Evolutionary conservation across 257 asterid species (phyloP), one percentile per base, ranked within the genome.

Genomic region (Ocimum tenuiflorum): DNA sequence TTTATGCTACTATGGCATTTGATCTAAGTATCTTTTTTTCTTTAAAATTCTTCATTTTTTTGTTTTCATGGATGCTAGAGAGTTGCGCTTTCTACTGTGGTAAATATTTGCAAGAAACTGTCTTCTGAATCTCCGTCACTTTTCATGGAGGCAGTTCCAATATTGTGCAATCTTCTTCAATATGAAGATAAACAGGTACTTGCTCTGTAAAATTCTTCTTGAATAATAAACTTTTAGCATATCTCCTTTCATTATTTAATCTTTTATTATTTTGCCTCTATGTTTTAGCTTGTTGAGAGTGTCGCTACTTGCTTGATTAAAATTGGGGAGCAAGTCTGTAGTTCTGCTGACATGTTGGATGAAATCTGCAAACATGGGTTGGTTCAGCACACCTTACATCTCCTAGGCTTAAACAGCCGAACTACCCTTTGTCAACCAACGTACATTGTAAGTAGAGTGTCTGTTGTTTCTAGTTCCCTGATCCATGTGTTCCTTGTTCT

Each of bases 91-190:
- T 88, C 97, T 49, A 84, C 91, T 9, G 95, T 90, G 77, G 88
- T 84, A 59, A 88, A 94, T 75, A 82, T 85, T 43, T 94, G 96
- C 63, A 83, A 90, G 84, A 90, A 90, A 51, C 81, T 88, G 61
- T 84, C 96, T 45, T 69, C 95, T 27, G 97, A 83, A 49, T 70
- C 81, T 63, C 83, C 83, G 45, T 70, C 89, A 31, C 95, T 76
- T 60, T 85, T 84, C 74, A 86, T 89, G 96, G 95, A 88, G 64
- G 90, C 99, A 27, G 94, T 94, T 79, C 99, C 99, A 7, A 73
- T 78, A 58, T 81, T 94, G 85, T 90, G 99, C 76, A 83, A 88
- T 78, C 89, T 90, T 83, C 96, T 94, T 62, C 92, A 84, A 69
- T 85, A 83, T 12, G 99, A 94, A 85, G 99, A 94, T 78, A 81